Evolutionary conservation across 345 rosid genomes (phyloP).

Genomic region (Odontarrhena argentea): DNA sequence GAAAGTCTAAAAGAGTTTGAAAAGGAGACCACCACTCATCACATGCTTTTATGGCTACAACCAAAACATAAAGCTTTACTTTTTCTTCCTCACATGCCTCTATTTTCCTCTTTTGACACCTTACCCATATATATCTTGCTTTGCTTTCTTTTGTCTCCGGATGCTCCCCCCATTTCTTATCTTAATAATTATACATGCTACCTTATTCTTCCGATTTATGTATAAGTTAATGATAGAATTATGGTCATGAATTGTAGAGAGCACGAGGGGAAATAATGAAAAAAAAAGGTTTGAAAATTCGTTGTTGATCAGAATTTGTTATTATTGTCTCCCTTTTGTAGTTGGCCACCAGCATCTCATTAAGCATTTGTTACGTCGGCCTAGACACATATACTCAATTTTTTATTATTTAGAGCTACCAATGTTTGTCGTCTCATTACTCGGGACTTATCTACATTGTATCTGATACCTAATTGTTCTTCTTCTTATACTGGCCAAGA

Average conservation of each 20-base stretch:
- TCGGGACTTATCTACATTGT: not conserved
- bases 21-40: conserved; percentile 29
- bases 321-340: not conserved
- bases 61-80: conserved; percentile 25
- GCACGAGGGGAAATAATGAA: not conserved
- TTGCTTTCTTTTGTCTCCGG: not conserved
- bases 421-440: not conserved
- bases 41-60: conserved; percentile 30
- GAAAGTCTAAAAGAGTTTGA: conserved; percentile 15
- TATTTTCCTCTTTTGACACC: conserved; percentile 31
- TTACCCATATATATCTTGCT: conserved; percentile 2
- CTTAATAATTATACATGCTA: not conserved
- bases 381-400: not conserved
- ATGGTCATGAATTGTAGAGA: conserved; percentile 13
- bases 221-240: not conserved
- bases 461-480: not conserved
- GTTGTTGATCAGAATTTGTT: conserved; percentile 9
- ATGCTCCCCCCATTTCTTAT: conserved; percentile 3
- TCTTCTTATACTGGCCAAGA: not conserved
- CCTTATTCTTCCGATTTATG: not conserved
- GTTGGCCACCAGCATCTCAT: conserved; percentile 18
- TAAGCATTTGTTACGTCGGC: not conserved
- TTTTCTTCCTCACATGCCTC: conserved; percentile 33
- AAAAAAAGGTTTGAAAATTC: not conserved
- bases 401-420: not conserved